A percentile compares a stretch with the other conserved stretches of the same genome.
These are phyloP conservation scores for Populus trichocarpa DNA, from an alignment of 441 rosid species.

Conservation along the genomic window DNA sequence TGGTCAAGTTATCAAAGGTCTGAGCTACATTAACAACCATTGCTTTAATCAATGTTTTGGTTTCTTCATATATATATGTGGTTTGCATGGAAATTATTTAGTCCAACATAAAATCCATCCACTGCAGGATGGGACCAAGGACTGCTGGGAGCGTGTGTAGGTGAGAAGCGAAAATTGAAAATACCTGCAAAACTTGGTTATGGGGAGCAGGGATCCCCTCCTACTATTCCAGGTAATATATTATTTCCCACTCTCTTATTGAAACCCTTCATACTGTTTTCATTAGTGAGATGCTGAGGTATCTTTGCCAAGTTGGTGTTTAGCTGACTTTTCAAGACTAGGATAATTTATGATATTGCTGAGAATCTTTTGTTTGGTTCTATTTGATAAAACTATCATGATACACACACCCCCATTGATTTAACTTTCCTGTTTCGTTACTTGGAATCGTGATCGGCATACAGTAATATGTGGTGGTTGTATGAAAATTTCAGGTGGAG, in stretches of 20 bases:
- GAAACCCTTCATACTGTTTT: neutral
- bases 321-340: neutral
- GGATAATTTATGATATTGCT: neutral
- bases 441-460: conserved; percentile 2
- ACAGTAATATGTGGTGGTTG: conserved; percentile 10
- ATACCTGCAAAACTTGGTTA: conserved; percentile 91
- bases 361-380: neutral
- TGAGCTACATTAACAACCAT: neutral
- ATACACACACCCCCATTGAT: too few species aligned
- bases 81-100: neutral
- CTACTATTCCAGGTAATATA: conserved; percentile 74
- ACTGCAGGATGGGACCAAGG: conserved; percentile 97
- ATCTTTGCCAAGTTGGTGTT: neutral
- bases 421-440: neutral
- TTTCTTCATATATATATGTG: neutral
- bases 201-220: conserved; percentile 83
- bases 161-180: conserved; percentile 90
- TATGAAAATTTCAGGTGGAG: conserved; percentile 61
- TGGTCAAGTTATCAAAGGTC: conserved; percentile 96
- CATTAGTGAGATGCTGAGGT: neutral
- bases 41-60: neutral
- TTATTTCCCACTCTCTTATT: neutral
- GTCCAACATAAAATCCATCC: neutral
- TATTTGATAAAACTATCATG: neutral
- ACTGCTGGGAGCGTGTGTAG: conserved; percentile 71